Conservation (phyloP, 371 early-diverging fungal genomes). For the Saksenaea oblongispora region DNA sequence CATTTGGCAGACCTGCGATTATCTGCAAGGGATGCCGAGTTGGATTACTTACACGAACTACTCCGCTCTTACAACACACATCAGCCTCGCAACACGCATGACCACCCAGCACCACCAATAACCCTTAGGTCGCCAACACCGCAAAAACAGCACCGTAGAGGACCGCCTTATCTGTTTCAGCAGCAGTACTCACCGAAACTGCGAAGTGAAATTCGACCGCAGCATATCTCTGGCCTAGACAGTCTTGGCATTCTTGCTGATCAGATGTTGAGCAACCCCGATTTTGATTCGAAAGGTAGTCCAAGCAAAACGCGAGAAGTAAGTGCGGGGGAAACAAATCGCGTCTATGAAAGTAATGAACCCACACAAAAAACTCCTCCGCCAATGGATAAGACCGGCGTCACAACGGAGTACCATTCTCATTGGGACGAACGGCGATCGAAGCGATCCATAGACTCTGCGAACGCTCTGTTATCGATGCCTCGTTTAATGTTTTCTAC, state of each 20-base stretch:
- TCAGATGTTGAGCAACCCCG: constrained; percentile 36
- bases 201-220: constrained; percentile 28
- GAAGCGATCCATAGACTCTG: constrained; percentile 53
- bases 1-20: constrained; percentile 46
- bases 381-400: neutral
- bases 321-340: neutral
- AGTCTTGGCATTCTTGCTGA: constrained; percentile 38
- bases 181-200: constrained; percentile 48
- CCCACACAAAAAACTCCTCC: neutral
- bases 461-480: constrained; percentile 44
- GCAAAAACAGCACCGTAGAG: constrained; percentile 20
- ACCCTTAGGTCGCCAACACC: constrained; percentile 16
- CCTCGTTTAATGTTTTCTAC: constrained; percentile 26
- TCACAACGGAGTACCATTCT: neutral
- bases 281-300: constrained; percentile 16
- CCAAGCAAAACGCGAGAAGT: neutral
- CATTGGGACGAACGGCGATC: constrained; percentile 26
- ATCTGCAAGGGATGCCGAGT: constrained; percentile 44
- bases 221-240: constrained; percentile 28
- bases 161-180: constrained; percentile 47
- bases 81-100: constrained; percentile 11
- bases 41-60: constrained; percentile 38
- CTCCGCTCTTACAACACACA: constrained; percentile 17
- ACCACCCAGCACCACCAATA: constrained; percentile 9
- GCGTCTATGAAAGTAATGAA: neutral